Conservation (phyloP, 108 stramenopile genomes). For the Nitzschia sp. region DNA sequence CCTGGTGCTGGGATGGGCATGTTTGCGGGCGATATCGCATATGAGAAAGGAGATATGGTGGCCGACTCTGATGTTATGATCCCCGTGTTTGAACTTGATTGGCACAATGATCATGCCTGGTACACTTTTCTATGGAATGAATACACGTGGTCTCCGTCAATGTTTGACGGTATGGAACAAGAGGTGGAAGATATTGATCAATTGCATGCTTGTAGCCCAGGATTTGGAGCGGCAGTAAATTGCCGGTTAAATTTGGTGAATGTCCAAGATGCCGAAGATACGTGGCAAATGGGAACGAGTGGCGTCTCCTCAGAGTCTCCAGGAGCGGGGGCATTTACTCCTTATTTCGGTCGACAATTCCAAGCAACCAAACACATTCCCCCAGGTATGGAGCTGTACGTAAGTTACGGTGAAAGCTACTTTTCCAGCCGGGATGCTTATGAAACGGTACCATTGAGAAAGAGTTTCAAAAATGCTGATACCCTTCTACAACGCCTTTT, state of each 20-base stretch:
- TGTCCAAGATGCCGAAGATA: conserved; percentile 23
- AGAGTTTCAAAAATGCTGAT: conserved; percentile 40
- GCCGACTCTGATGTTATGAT: conserved; percentile 28
- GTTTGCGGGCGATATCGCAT: conserved; percentile 22
- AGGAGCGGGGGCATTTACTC: conserved; percentile 30
- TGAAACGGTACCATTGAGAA: conserved; percentile 39
- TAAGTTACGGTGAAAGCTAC: conserved; percentile 35
- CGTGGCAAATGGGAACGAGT: conserved; percentile 7
- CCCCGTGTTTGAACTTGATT: conserved; percentile 31
- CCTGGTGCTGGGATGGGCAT: conserved; percentile 49
- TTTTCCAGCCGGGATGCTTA: conserved; percentile 31
- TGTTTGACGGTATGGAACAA: conserved; percentile 37
- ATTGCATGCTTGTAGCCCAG: conserved; percentile 15
- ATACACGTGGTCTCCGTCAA: conserved; percentile 15
- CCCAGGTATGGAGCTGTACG: conserved; percentile 31
- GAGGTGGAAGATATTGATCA: conserved; percentile 19
- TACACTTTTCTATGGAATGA: conserved; percentile 24
- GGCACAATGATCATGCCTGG: conserved; percentile 17
- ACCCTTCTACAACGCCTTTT: conserved; percentile 19
- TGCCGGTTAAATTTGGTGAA: conserved; percentile 45
- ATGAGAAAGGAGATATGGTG: conserved; percentile 20
- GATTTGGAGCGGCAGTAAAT: conserved; percentile 53
- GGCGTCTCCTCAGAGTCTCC: conserved; percentile 38
- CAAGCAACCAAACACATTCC: conserved; percentile 21
- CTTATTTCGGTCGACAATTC: conserved; percentile 25